These are phyloP conservation scores for Teratosphaeria zuluensis DNA, from an alignment of 2,329 filamentous ascomycete genomes.

Conservation along the genomic window DNA sequence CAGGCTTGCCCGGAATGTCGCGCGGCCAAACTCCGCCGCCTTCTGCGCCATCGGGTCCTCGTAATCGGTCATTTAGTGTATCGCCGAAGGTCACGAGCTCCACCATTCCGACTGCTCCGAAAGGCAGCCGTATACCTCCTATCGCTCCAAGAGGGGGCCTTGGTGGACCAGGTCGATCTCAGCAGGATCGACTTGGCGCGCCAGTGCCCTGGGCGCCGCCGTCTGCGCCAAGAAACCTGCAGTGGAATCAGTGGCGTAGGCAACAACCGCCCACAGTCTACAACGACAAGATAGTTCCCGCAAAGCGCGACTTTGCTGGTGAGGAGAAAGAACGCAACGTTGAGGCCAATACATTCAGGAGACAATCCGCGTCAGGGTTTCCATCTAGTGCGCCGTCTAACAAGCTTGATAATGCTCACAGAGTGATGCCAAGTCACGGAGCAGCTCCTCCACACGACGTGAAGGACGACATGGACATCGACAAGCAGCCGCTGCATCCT, in stretches of 20 bases:
- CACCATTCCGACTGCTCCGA: slow-evolving; percentile 27
- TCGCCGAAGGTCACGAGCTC: slow-evolving; percentile 24
- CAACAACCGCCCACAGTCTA: slow-evolving; percentile 5
- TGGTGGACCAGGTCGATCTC: slow-evolving; percentile 8
- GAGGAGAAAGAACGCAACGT: slow-evolving; percentile 29
- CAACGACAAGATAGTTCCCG: slow-evolving; percentile 26
- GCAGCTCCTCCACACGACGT: not conserved
- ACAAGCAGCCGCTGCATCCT: slow-evolving; percentile 6
- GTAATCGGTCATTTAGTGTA: slow-evolving; percentile 24
- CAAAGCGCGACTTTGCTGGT: slow-evolving; percentile 35
- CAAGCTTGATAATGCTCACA: not conserved
- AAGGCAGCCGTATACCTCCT: slow-evolving; percentile 22
- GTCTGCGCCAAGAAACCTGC: slow-evolving; percentile 7
- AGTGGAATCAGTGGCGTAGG: slow-evolving; percentile 17
- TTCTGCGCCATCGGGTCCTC: slow-evolving; percentile 23
- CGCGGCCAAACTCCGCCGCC: slow-evolving; percentile 19
- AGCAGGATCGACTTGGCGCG: slow-evolving; percentile 8
- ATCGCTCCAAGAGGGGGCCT: slow-evolving; percentile 14
- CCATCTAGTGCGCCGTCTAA: not conserved
- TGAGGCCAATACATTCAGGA: not conserved
- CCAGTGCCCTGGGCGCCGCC: slow-evolving; percentile 8
- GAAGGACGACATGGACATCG: not conserved
- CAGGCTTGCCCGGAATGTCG: slow-evolving; percentile 1
- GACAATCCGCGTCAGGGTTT: not conserved
- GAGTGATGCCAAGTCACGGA: not conserved